These are phyloP conservation scores for Thuidium tamariscinum DNA, from an alignment of 225 moss, liverwort and hornwort genomes.

Conservation along the genomic window DNA sequence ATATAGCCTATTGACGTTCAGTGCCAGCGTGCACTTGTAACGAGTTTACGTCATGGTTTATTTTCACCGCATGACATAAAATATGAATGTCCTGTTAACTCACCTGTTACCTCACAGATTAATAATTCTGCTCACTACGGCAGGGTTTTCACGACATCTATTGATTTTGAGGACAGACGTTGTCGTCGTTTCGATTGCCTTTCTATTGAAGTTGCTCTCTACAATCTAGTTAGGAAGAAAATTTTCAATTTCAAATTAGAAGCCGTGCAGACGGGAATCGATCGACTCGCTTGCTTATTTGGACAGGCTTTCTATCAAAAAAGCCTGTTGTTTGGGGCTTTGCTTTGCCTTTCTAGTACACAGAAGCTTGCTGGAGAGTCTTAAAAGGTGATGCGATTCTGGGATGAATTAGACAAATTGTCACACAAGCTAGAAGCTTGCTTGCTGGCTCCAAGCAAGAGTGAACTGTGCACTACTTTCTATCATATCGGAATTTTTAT, in stretches of 20 bases:
- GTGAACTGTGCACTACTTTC: not conserved
- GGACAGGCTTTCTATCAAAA: not conserved
- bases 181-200: not conserved
- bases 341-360: not conserved
- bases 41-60: not conserved
- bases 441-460: not conserved
- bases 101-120: not conserved
- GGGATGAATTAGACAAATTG: not conserved
- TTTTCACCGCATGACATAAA: not conserved
- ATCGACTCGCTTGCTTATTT: not conserved
- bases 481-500: too few relatives aligned
- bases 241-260: not conserved
- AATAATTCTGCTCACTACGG: too few relatives aligned
- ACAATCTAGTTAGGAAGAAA: not conserved
- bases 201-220: not conserved
- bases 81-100: too few relatives aligned
- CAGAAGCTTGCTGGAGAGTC: not conserved
- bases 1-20: not conserved
- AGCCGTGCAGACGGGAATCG: not conserved
- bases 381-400: too few relatives aligned
- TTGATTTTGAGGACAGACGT: not conserved
- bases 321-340: not conserved
- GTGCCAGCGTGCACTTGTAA: not conserved
- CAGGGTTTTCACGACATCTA: not conserved
- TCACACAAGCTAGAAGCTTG: not conserved